Evolutionary conservation across 495 filamentous ascomycete genomes (phyloP), one percentile per base, ranked within the genome.

Genomic region (Penicillium atrosanguineum): DNA sequence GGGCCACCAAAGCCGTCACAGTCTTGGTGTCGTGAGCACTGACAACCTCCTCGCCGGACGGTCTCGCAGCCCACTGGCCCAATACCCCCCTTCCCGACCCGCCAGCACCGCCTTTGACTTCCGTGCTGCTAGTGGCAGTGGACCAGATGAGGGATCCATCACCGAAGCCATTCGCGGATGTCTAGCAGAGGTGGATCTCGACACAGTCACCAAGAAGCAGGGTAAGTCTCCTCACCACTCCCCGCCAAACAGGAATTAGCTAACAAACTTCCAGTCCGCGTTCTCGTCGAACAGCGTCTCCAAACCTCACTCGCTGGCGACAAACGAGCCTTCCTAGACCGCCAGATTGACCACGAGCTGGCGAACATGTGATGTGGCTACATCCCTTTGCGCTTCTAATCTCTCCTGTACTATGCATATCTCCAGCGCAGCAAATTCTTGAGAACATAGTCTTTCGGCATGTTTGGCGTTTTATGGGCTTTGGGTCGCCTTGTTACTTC

Each of bases 191-290:
- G 91, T 96, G 3, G 91, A 98, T 72, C 73, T 98, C 19, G 94
- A 98, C 68, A 92, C 79, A 15, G 90, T 98, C 29, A 98, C 94
- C 16, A 98, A 98, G 84, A 98, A 97, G 74, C 94, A 97, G 79
- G 78, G 85, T 78, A 73, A 73, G 74, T 68, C 41, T 26, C 41
- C 11, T 40, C 18, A 29, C 20, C 38, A 1, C 37, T 37, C 15
- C 25, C 9, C 9, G 36, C 18, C 5, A 15, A 50, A 14, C 36
- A 7, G 15, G 5, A 38, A 34, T 12, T 16, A 41, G 57, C 43
- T 67, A 46, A 52, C 67, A 65, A 63, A 61, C 18, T 28, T 41
- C 7, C 52, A 83, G 89, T 94, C 50, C 81, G 90, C 45, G 91
- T 88, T 12, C 79, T 97, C 44, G 91, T 95, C 23, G 94, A 98